Evolutionary conservation across 148 eudicot species (phyloP), one percentile per base, ranked within the genome.

Genomic region (Salicornia ramosissima): DNA sequence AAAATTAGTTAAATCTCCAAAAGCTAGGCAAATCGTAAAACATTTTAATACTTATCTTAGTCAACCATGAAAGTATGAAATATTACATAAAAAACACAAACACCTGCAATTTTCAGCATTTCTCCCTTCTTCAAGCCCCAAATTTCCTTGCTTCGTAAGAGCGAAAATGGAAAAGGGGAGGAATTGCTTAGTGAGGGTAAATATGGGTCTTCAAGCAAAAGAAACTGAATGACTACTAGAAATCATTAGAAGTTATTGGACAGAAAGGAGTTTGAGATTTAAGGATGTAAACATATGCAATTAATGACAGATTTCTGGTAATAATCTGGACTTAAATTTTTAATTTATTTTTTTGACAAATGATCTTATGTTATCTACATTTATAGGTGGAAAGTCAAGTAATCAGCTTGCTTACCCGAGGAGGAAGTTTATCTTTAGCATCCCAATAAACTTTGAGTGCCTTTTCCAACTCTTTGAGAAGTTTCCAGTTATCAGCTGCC

Each of bases 371-470:
- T n/a, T n/a, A n/a, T n/a, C n/a, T n/a, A n/a, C n/a, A n/a, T n/a
- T n/a, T 6, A 33, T 30, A 15, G 30, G 49, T 54, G 25, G 52
- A 29, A 50, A 15, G 47, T 46, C 36, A 49, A 73, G 43, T 6
- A 61, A 73, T 60, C 1, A 39, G 70, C 65, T 62, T 64, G 64
- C 74, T 67, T 87, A 93, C 98, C 85, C 98, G 95, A 74, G 96
- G 95, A 39, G 98, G 98, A 74, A 93, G 81, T 55, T 92, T 92
- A 67, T 93, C 95, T 76, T 90, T 88, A 24, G 98, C 94, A 71
- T 81, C 80, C 92, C 88, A 90, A 70, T 90, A 93, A 63, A 93
- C 96, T 77, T 80, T 78, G 58, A 85, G 81, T 15, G 98, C 98
- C 72, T 90, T 90, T 80, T 93, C 98, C 59, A 90, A 78, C 86